Evolutionary conservation across 1,139 yeast species (phyloP).

Genomic region (Protomyces arabidopsidicola): DNA sequence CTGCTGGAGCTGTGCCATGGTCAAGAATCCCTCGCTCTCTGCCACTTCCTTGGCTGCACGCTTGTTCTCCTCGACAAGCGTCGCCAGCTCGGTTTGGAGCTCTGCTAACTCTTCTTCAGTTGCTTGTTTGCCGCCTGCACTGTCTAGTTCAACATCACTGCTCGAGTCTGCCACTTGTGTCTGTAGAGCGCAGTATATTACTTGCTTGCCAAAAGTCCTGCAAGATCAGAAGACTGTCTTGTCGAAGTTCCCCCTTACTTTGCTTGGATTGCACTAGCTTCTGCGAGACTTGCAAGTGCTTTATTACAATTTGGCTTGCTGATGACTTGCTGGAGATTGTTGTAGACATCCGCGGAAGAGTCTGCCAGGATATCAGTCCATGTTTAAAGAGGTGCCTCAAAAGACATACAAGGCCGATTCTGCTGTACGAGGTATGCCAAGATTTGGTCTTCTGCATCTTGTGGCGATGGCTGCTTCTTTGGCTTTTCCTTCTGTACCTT

Average conservation of each 20-base stretch:
- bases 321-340: not conserved
- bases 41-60: not conserved
- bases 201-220: not conserved
- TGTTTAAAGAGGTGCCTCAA: not conserved
- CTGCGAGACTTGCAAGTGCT: not conserved
- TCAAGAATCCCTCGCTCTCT: not conserved
- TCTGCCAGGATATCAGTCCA: not conserved
- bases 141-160: not conserved
- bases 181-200: not conserved
- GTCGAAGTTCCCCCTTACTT: not conserved
- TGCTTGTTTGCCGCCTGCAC: not conserved
- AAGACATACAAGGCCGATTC: not conserved
- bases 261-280: not conserved
- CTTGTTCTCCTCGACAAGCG: not conserved
- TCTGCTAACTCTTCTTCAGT: not conserved
- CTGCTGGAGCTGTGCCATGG: not conserved
- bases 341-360: not conserved
- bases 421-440: not conserved
- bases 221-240: not conserved
- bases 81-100: not conserved
- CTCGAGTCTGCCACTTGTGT: not conserved
- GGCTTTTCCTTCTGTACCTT: not conserved
- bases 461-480: conserved; percentile 1
- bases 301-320: not conserved
- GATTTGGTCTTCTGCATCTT: not conserved